Evolutionary conservation across 768 basidiomycete species (phyloP).

Genomic region (Amanita brunnescens): DNA sequence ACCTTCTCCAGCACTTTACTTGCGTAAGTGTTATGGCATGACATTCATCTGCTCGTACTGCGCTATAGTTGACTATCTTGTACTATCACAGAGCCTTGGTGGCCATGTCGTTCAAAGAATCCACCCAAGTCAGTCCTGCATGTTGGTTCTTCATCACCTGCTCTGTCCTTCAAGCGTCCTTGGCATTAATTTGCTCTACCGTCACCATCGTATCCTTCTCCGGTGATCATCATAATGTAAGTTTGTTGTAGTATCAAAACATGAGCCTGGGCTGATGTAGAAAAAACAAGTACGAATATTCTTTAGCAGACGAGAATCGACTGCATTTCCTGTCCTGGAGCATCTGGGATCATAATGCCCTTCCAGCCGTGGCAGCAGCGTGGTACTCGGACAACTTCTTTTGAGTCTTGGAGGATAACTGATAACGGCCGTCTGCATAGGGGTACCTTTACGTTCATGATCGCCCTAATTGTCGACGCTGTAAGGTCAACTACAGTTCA

Average conservation of each 20-base stretch:
- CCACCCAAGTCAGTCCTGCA: background rate
- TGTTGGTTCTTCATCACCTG: background rate
- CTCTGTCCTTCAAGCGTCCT: background rate
- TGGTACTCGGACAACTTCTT: too few relatives aligned
- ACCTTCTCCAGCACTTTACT: background rate
- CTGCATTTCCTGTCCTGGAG: background rate
- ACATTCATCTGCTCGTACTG: background rate
- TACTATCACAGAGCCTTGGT: background rate
- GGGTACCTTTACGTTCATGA: background rate
- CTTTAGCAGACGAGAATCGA: background rate
- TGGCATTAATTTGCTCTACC: background rate
- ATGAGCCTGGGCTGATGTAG: background rate
- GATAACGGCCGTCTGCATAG: background rate
- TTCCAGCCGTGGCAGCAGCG: too few relatives aligned
- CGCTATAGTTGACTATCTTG: background rate
- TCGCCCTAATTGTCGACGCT: background rate
- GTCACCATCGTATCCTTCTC: constrained; percentile 2
- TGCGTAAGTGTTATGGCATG: background rate
- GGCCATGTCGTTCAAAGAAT: background rate
- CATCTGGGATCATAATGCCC: background rate
- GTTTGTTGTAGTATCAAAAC: too few relatives aligned
- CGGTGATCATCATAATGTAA: background rate
- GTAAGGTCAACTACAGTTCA: background rate
- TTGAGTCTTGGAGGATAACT: too few relatives aligned
- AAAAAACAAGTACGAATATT: too few relatives aligned